Base-by-base conservation (phyloP, 2,329 filamentous ascomycete genomes). In the Epichloe gansuensis region DNA sequence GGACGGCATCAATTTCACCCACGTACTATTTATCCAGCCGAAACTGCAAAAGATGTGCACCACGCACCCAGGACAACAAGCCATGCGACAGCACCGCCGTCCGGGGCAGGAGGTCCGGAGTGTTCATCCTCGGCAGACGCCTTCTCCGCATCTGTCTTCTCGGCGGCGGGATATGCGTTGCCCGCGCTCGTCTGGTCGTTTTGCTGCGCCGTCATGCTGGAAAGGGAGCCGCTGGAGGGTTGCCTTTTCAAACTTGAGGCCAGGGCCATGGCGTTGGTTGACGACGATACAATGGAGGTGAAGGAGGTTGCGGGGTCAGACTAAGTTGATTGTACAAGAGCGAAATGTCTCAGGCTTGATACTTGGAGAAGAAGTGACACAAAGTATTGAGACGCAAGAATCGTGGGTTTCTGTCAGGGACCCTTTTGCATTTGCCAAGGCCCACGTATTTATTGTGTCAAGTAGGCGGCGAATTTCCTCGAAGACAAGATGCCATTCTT, bases 11-110 rank as follows among this genome's bases (percentile, higher is more conserved):
- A 11, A 11, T 44, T 12, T 15, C 44, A 11, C 41, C 4, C 4
- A 52, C 50, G 23, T 58, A 60, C 61, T 59, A 53, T 64, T 65
- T 17, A 62, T 52, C 56, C 59, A 64, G 31, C 66, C 65, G 43
- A 65, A 65, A 45, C 57, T 63, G 57, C 62, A 65, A 42, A 67
- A 1, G 60, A 59, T 2, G 57, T 60, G 54, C 64, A 65, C 62
- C 62, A 67, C 0, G 57, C 61, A 12, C 66, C 65, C 7, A 63
- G 46, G 5, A 67, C 62, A 6, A 63, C 59, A 3, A 62, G 55
- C 66, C 65, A 67, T 1, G 65, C 65, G 7, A 37, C 15, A 1
- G 48, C 21, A 21, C 61, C 61, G 25, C 61, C 61, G 45, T 63
- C 61, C 3, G 61, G 60, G 11, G 52, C 58, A 48, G 41, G 28